These are phyloP conservation scores for Globisporangium canariense DNA, from an alignment of 352 stramenopile genomes.

Conservation along the genomic window DNA sequence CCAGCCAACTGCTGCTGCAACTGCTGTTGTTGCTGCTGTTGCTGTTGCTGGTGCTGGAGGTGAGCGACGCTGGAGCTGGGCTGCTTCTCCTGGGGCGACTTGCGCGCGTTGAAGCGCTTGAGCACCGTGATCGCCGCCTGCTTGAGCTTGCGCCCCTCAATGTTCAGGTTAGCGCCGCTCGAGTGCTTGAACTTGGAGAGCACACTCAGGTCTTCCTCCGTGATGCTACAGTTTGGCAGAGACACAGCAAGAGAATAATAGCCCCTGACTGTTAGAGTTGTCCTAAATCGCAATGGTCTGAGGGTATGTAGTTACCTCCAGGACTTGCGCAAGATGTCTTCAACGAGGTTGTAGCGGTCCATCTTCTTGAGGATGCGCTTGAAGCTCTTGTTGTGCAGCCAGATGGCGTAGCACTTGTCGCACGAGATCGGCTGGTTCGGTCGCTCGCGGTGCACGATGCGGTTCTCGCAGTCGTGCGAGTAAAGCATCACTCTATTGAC, in stretches of 20 bases:
- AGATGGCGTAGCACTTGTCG: slow-evolving; percentile 49
- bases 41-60: not conserved
- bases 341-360: slow-evolving; percentile 55
- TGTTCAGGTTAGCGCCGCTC: slow-evolving; percentile 52
- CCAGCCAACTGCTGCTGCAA: slow-evolving; percentile 5
- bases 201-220: slow-evolving; percentile 35
- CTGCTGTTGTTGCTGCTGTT: slow-evolving; percentile 3
- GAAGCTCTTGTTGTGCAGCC: slow-evolving; percentile 65
- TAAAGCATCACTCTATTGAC: slow-evolving; percentile 52
- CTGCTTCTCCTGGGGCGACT: slow-evolving; percentile 11
- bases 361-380: slow-evolving; percentile 69
- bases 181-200: slow-evolving; percentile 66
- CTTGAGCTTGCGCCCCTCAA: slow-evolving; percentile 58
- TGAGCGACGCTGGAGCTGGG: not conserved
- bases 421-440: slow-evolving; percentile 46
- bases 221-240: slow-evolving; percentile 18
- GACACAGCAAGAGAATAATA: not conserved
- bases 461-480: slow-evolving; percentile 67
- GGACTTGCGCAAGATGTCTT: slow-evolving; percentile 52
- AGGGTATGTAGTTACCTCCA: slow-evolving; percentile 37
- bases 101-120: slow-evolving; percentile 26
- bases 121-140: slow-evolving; percentile 48
- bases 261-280: not conserved
- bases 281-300: not conserved
- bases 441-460: slow-evolving; percentile 43